phyloP scores from a whole-genome alignment of 139 green algal species.

The Chlamydomonas schloesseri region DNA sequence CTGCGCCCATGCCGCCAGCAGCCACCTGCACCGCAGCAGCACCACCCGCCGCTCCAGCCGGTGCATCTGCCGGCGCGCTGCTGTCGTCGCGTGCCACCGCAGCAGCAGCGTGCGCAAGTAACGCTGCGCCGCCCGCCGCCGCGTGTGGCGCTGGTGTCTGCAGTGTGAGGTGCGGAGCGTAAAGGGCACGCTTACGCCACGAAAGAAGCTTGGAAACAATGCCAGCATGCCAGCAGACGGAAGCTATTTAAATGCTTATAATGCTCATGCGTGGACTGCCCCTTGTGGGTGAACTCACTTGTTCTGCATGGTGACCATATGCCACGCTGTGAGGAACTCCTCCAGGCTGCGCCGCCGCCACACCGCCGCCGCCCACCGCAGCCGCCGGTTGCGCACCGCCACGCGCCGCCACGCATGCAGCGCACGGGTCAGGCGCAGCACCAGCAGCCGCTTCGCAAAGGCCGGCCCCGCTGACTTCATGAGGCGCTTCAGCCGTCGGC shows the following conservation, averaged over 20 bases:
- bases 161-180: too few species aligned
- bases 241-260: too few species aligned
- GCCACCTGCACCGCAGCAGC: conserved; percentile 1
- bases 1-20: conserved; percentile 28
- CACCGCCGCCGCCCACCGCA: conserved; percentile 27
- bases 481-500: conserved; percentile 28
- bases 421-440: conserved; percentile 21
- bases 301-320: background rate
- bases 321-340: conserved; percentile 15
- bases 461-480: conserved; percentile 1
- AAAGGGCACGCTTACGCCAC: too few species aligned
- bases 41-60: background rate
- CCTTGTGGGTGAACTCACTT: background rate
- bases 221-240: too few species aligned
- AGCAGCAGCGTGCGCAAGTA: conserved; percentile 19
- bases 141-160: conserved; percentile 22
- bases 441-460: background rate
- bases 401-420: conserved; percentile 40
- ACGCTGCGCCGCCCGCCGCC: background rate
- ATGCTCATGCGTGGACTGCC: too few species aligned
- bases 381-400: conserved; percentile 31
- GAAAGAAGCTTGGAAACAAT: too few species aligned
- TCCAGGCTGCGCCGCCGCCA: conserved; percentile 38
- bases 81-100: background rate
- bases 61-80: background rate